Evolutionary conservation across 176 grass and related monocot species (phyloP), one percentile per base, ranked within the genome.

Genomic region (Tuctoria greenei): DNA sequence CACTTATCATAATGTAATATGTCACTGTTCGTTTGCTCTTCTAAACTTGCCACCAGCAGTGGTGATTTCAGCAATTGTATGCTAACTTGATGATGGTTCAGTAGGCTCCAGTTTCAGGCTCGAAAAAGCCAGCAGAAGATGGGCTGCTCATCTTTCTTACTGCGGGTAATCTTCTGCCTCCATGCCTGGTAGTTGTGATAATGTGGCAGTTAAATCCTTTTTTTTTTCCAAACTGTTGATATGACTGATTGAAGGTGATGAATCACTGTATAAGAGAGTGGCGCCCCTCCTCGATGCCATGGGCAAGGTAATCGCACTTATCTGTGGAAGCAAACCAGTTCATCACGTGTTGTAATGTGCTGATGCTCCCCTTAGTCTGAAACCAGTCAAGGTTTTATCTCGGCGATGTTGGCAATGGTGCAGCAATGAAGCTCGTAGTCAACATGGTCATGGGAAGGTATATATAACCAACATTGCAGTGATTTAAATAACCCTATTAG

Each of bases 361-460:
- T 90, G 26, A 84, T 28, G 1, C 73, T 82, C 66, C 49, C 21
- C 31, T 79, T 62, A n/a, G 31, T 79, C 51, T 82, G 64, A 78
- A 77, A 76, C 8, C 79, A 90, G 87, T 98, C 89, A 45, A 95
- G 82, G 73, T 90, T 92, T 83, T 98, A 83, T 87, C 88, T 98
- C 6, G 86, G 91, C 20, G 82, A 92, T 67, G 86, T 98, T 24
- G 91, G 95, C 41, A 98, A 98, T 66, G 91, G 91, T 62, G 91
- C 95, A 35, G 87, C 89, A 45, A 98, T 98, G 95, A 98, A 98
- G 81, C 88, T 94, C 13, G 84, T 94, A 5, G 95, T 98, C 71
- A 98, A 98, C 72, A 98, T 92, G 95, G 90, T 98, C 24, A 97
- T 97, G 95, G 89, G 95, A 70, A 94, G 91, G 95, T 98, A 69